phyloP scores from a whole-genome alignment of 352 stramenopile species.

The Phytophthora pini region DNA sequence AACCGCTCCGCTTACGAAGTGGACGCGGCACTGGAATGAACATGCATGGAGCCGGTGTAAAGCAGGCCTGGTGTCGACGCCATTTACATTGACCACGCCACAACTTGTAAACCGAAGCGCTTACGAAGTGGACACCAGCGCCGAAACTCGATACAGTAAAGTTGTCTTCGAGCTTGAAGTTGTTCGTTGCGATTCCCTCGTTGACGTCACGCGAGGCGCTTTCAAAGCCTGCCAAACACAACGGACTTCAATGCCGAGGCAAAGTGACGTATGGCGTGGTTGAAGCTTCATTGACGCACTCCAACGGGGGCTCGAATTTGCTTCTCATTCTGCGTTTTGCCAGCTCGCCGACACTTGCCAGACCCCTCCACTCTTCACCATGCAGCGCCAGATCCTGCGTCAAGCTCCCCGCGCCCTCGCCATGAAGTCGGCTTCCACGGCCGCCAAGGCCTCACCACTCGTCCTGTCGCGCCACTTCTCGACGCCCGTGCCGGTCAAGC shows the following conservation, averaged over 20 bases:
- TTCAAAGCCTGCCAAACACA: conserved; percentile 20
- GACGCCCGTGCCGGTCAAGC: conserved; percentile 46
- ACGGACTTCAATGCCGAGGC: conserved; percentile 1
- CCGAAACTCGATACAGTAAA: neutral
- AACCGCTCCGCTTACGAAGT: conserved; percentile 20
- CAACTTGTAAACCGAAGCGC: conserved; percentile 21
- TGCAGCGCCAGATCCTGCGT: conserved; percentile 63
- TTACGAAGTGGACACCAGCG: conserved; percentile 16
- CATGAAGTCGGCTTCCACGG: conserved; percentile 22
- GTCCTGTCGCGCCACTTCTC: conserved; percentile 48
- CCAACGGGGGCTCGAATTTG: neutral
- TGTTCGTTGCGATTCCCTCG: conserved; percentile 17
- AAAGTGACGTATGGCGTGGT: conserved; percentile 10
- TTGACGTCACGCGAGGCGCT: conserved; percentile 25
- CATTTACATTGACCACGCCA: neutral
- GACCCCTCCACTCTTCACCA: conserved; percentile 10
- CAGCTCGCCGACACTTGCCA: conserved; percentile 10
- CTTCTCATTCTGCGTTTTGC: conserved; percentile 34
- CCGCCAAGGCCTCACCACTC: conserved; percentile 23
- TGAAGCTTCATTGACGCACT: conserved; percentile 25
- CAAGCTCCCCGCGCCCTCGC: conserved; percentile 35
- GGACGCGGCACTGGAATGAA: conserved; percentile 1
- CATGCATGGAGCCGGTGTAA: conserved; percentile 7
- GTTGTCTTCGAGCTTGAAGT: conserved; percentile 14
- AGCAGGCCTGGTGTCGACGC: neutral